Percentiles rank a stretch among this genome's conserved stretches.
These are phyloP conservation scores for Claviceps humidiphila DNA, from an alignment of 2,329 filamentous ascomycete species.

Conservation along the genomic window DNA sequence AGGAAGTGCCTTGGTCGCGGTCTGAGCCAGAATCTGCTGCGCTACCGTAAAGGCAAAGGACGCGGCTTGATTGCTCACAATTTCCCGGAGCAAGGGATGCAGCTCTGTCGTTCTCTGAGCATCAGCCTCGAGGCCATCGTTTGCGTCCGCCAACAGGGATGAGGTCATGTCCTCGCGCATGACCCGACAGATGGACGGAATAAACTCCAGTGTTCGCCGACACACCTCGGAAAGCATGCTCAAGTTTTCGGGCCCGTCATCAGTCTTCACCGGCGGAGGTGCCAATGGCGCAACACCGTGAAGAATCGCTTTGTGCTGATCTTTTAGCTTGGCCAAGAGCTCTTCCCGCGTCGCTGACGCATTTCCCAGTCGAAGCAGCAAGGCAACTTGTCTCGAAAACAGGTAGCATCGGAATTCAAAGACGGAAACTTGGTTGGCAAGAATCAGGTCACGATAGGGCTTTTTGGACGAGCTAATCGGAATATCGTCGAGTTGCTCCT, in stretches of 20 bases:
- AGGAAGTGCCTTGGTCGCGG: conserved; percentile 52
- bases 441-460: conserved; percentile 78
- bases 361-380: conserved; percentile 75
- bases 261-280: conserved; percentile 31
- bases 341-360: conserved; percentile 50
- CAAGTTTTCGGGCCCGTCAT: conserved; percentile 59
- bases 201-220: conserved; percentile 68
- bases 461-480: conserved; percentile 55
- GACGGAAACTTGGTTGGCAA: conserved; percentile 87
- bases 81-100: conserved; percentile 29
- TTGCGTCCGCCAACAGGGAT: conserved; percentile 38
- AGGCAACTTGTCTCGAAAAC: conserved; percentile 73
- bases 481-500: conserved; percentile 39
- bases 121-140: conserved; percentile 22
- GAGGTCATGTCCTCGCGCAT: conserved; percentile 62
- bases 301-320: conserved; percentile 46
- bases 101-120: conserved; percentile 9
- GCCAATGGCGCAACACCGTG: conserved; percentile 42
- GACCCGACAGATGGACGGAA: conserved; percentile 65
- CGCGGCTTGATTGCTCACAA: conserved; percentile 61
- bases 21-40: conserved; percentile 65
- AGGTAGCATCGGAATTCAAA: conserved; percentile 95
- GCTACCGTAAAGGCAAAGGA: conserved; percentile 69
- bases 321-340: conserved; percentile 46
- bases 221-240: conserved; percentile 76